Conservation (phyloP, 2,329 filamentous ascomycete genomes). For the Ophiostoma novo-ulmi region DNA sequence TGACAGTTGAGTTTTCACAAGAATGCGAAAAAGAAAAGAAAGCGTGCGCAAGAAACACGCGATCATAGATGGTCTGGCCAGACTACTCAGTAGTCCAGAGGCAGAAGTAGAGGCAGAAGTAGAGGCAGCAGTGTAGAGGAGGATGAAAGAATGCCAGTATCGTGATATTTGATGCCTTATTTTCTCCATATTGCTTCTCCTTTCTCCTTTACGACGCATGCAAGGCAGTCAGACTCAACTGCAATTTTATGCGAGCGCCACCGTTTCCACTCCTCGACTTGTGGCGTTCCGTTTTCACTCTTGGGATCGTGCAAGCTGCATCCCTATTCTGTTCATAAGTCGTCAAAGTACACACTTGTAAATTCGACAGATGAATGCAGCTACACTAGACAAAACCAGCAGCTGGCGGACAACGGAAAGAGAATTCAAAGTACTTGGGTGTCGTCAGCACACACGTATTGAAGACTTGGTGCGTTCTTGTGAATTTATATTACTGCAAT, state of each 20-base stretch:
- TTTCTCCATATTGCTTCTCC: no score
- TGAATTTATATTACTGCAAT: no score
- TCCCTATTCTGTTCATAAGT: background rate
- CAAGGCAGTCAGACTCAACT: background rate
- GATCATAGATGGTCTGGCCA: background rate
- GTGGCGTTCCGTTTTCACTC: background rate
- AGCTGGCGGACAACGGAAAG: no score
- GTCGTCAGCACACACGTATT: no score
- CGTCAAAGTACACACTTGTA: no score
- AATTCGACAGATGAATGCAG: no score
- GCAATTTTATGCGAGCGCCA: background rate
- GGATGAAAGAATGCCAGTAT: background rate
- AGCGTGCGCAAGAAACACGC: slow-evolving; percentile 5
- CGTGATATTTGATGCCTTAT: background rate
- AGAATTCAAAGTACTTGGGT: no score
- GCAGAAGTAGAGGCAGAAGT: no score
- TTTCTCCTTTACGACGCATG: background rate
- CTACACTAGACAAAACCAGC: no score
- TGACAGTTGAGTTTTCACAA: background rate
- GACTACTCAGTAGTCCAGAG: background rate
- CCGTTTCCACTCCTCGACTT: background rate
- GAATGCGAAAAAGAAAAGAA: slow-evolving; percentile 1
- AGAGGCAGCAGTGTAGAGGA: no score
- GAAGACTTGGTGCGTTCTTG: no score
- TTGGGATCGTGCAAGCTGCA: background rate